Evolutionary conservation across 176 grass and related monocot genomes (phyloP), one percentile per base, ranked within the genome.

Genomic region (Paspalum vaginatum): DNA sequence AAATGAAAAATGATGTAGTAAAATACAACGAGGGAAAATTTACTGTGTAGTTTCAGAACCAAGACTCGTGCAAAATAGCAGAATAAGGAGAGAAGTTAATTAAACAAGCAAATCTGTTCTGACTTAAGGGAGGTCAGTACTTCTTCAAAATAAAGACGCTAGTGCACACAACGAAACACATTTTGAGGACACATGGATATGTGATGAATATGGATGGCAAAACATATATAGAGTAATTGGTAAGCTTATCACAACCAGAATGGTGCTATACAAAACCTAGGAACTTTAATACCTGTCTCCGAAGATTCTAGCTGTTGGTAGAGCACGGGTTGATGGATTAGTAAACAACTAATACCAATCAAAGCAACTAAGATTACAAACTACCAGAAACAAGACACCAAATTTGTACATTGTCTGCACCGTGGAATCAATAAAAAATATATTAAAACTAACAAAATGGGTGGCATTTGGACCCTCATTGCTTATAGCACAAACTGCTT

Each of bases 381-480:
- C 78, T 59, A 62, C 55, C 61, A 69, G n/a, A n/a, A n/a, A n/a
- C n/a, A n/a, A n/a, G 61, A 65, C 26, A 72, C 11, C 40, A 77
- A 88, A 65, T 83, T 20, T 46, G 22, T 60, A 21, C 24, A 79
- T 58, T 18, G 51, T 60, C 7, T 49, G 75, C 52, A 68, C 20
- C 25, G 46, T 58, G 65, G 14, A 78, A 64, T 39, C 60, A 88
- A 84, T 85, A 63, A 76, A 44, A 5, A 80, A 61, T 20, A 47
- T 53, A 70, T 62, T 48, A 61, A 75, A 89, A 81, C 40, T 70
- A 77, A 63, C 65, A 81, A 81, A 70, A 50, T 58, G 64, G 77
- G 57, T 49, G 48, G 49, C 87, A 81, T 77, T 21, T 81, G 87
- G 64, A 60, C 72, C 87, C 78, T 71, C 63, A 51, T 50, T 56